phyloP scores from a whole-genome alignment of 805 yeast species.

The Cyberlindnera subsufficiens region DNA sequence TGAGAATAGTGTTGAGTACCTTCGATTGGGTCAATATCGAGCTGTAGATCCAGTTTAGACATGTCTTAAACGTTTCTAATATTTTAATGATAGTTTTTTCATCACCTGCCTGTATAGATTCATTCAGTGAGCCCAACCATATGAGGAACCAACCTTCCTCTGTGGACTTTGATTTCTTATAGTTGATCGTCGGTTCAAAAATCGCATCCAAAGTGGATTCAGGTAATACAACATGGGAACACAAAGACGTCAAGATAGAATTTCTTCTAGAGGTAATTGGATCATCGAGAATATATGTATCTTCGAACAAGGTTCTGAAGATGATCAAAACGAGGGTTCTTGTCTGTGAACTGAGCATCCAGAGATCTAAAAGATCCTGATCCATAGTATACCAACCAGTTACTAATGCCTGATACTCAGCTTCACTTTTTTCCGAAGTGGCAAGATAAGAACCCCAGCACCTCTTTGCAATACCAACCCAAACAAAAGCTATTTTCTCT shows the following conservation, averaged over 20 bases:
- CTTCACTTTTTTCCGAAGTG: conserved; percentile 23
- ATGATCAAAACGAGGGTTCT: conserved; percentile 76
- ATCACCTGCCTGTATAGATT: conserved; percentile 32
- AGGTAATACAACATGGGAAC: conserved; percentile 80
- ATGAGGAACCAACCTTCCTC: conserved; percentile 80
- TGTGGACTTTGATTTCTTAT: conserved; percentile 59
- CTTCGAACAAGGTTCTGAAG: conserved; percentile 85
- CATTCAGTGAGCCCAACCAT: conserved; percentile 59
- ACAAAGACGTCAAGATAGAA: conserved; percentile 69
- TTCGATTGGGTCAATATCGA: conserved; percentile 62
- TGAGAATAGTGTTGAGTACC: conserved; percentile 57
- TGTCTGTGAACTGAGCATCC: conserved; percentile 60
- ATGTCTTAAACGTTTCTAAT: conserved; percentile 79
- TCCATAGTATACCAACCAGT: conserved; percentile 91
- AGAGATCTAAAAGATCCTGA: conserved; percentile 59
- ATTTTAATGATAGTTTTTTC: conserved; percentile 55
- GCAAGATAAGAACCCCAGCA: conserved; percentile 79
- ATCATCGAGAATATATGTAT: conserved; percentile 86
- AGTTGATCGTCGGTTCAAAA: conserved; percentile 62
- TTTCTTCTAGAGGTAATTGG: conserved; percentile 80
- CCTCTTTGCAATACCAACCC: conserved; percentile 90
- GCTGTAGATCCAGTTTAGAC: conserved; percentile 88
- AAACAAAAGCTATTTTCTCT: conserved; percentile 82
- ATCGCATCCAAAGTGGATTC: conserved; percentile 52
- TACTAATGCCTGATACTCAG: conserved; percentile 42